Evolutionary conservation across 176 grass and related monocot species (phyloP).

Genomic region (Oryza meyeriana): DNA sequence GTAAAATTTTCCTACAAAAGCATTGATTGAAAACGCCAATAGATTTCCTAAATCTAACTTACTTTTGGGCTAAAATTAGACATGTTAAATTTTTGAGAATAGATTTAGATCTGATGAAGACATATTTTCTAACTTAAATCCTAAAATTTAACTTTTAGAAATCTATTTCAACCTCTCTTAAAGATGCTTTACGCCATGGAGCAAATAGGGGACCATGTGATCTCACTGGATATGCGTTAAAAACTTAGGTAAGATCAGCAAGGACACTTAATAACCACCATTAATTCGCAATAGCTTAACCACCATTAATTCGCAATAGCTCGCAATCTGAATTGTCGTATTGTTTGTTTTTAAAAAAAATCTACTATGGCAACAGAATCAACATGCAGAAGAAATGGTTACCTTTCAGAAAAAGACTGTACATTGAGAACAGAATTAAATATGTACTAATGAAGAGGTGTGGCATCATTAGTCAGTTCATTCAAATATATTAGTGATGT

Average conservation of each 20-base stretch:
- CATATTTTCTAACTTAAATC: no score
- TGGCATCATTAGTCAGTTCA: not conserved
- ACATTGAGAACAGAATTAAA: not conserved
- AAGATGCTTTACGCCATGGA: slow-evolving; percentile 21
- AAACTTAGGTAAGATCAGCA: slow-evolving; percentile 17
- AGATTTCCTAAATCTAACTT: no score
- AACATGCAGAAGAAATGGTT: not conserved
- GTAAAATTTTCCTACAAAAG: no score
- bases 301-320: not conserved
- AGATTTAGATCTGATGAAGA: no score
- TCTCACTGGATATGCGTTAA: slow-evolving; percentile 19
- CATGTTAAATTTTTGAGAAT: no score
- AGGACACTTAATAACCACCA: slow-evolving; percentile 22
- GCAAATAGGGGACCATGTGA: slow-evolving; percentile 37
- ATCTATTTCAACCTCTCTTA: no score
- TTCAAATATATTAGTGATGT: not conserved
- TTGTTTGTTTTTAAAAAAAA: not conserved
- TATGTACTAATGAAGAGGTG: not conserved
- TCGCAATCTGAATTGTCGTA: not conserved
- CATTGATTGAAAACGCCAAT: no score
- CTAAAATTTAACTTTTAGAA: no score
- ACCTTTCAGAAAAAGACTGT: not conserved
- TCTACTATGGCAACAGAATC: not conserved
- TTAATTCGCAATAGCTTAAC: not conserved
- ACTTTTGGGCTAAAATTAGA: no score